Evolutionary conservation across 495 filamentous ascomycete genomes (phyloP), one percentile per base, ranked within the genome.

Genomic region (Sphaerosporella brunnea): DNA sequence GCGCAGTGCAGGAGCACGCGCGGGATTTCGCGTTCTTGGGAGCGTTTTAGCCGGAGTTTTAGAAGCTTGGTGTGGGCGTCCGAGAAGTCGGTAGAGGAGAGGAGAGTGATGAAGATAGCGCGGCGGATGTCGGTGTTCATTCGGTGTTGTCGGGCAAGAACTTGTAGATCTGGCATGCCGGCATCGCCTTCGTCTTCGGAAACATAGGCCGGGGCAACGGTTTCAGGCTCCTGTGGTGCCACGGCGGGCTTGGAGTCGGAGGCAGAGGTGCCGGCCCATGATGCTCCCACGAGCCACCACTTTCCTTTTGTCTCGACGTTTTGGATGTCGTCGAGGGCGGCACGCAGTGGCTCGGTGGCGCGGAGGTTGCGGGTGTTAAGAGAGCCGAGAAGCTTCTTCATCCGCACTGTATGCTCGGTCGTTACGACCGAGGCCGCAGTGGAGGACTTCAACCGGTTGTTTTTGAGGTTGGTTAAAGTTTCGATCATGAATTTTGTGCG

Each of bases 401-500:
- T 87, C 40, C 78, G 75, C 11, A 73, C 75, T n/a, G 77, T 78
- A 55, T 90, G 81, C 55, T 93, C 83, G 2, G 77, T 73, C 2
- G 72, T 66, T 2, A 87, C 65, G 9, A 65, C 73, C 3, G 81
- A 79, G 13, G 69, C 70, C 13, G 68, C 70, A 13, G 67, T 68
- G 8, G 74, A 77, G 20, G 80, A 72, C 65, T 88, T 95, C 57
- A 87, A 67, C 40, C 80, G 78, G 65, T 94, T 95, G 69, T 93
- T 93, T 61, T 93, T 93, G 23, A 96, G 69, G 56, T 90, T 80
- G 50, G 82, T 86, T 59, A 97, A 90, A 1, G 80, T 87, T 51
- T 96, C 90, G 39, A 97, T 86, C 92, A 96, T 96, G 65, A 95
- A 96, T 52, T 81, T 92, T 0, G 87, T 94, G 40, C 90, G 78